Base-by-base conservation (phyloP, 441 rosid species). In the Isatis lusitanica region DNA sequence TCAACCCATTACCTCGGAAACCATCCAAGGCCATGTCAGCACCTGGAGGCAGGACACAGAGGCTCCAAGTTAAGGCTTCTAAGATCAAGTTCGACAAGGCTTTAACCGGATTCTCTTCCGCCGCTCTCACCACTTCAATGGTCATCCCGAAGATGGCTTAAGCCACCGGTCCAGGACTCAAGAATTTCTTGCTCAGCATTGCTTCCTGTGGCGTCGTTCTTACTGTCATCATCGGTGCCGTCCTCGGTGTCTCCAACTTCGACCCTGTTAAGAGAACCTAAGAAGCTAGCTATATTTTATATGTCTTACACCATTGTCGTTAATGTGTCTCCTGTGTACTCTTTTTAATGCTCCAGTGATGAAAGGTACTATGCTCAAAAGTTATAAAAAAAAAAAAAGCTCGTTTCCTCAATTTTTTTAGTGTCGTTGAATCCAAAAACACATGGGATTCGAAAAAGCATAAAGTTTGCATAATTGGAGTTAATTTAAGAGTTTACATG, bases 151-250 rank as follows among this genome's bases (percentile, higher is more conserved):
- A 89, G 55, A 85, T 86, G 4, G 97, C 97, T 40, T 87, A 89
- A 74, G 98, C 97, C 7, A 97, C 92, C 3, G 88, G 67, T 1
- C 3, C 83, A 6, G 84, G 85, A 2, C 97, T 93, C 77, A 85
- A 90, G 85, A 93, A 91, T 81, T 91, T 91, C 90, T 82, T 91
- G 92, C 92, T 88, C 65, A 91, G 98, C 79, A 87, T 91, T 62
- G 88, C 48, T 2, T 93, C 97, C 7, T 96, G 97, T 53, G 94
- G 96, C 0, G 83, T 84, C 7, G 98, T 90, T 53, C 85, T 88
- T 40, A 78, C 52, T 17, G 88, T 59, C 42, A n/a, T 91, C 73
- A 72, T 85, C 7, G 97, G 97, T 36, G 98, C 75, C 4, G 86
- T 92, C 12, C 38, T 92, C 16, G 94, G 92, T 15, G 98, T 93